phyloP scores from a whole-genome alignment of 129 eudicot genomes.

The Smallanthus sonchifolius region DNA sequence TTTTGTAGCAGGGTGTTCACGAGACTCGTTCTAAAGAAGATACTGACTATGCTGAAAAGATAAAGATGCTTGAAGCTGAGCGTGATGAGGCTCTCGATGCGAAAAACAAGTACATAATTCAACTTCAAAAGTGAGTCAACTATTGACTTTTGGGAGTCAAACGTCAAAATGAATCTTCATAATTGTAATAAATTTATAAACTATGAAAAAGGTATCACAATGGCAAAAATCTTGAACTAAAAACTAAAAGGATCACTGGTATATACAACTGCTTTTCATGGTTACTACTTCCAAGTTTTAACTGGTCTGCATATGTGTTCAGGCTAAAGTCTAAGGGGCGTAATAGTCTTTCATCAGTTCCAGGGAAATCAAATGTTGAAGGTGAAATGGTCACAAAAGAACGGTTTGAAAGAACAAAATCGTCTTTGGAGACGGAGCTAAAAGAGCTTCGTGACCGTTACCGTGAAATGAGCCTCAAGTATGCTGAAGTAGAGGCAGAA shows the following conservation, averaged over 20 bases:
- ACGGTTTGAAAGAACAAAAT: slow-evolving; percentile 51
- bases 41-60: slow-evolving; percentile 32
- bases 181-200: background rate
- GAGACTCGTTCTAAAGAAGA: slow-evolving; percentile 28
- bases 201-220: background rate
- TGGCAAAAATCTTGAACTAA: background rate
- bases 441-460: slow-evolving; percentile 82
- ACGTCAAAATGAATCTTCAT: background rate
- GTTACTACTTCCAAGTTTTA: slow-evolving; percentile 4
- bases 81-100: slow-evolving; percentile 54
- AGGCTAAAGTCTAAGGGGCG: slow-evolving; percentile 46
- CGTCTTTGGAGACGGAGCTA: slow-evolving; percentile 64
- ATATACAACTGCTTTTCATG: background rate
- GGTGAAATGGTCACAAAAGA: slow-evolving; percentile 43
- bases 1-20: slow-evolving; percentile 25
- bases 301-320: slow-evolving; percentile 1
- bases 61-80: slow-evolving; percentile 54
- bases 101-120: slow-evolving; percentile 42
- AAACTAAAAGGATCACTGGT: background rate
- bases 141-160: slow-evolving; percentile 6
- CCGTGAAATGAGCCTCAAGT: slow-evolving; percentile 89
- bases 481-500: slow-evolving; percentile 90
- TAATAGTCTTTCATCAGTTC: slow-evolving; percentile 29
- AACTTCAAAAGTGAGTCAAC: slow-evolving; percentile 52
- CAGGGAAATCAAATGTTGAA: slow-evolving; percentile 36